phyloP scores from a whole-genome alignment of 75 land plant genomes.

The Cunninghamia lanceolata region DNA sequence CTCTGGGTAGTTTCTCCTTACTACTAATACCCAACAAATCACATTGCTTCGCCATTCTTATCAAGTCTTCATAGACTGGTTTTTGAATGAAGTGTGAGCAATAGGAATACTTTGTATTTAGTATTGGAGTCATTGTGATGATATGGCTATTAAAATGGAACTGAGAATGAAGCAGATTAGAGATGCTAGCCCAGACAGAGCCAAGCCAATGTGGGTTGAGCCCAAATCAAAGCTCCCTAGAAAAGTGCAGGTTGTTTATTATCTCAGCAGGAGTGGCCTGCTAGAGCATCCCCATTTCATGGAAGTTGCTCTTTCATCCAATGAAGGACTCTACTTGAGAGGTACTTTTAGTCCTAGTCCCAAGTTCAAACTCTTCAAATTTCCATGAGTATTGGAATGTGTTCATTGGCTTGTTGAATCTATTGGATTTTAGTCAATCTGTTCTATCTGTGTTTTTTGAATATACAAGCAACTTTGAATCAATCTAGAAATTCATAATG shows the following conservation, averaged over 20 bases:
- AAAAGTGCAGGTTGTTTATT: conserved; percentile 61
- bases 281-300: conserved; percentile 83
- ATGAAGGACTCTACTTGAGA: conserved; percentile 60
- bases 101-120: not conserved
- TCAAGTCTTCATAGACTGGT: not conserved
- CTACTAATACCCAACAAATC: not conserved
- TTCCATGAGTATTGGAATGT: not conserved
- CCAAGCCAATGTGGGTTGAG: conserved; percentile 40
- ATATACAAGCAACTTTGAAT: not conserved
- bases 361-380: not conserved
- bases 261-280: conserved; percentile 62
- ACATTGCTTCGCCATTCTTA: not conserved
- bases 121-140: not conserved
- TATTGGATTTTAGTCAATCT: not conserved
- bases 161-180: conserved; percentile 15
- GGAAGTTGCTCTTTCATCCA: conserved; percentile 52
- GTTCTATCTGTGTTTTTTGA: not conserved
- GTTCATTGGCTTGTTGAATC: not conserved
- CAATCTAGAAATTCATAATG: not conserved
- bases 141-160: conserved; percentile 15
- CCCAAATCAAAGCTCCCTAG: conserved; percentile 22
- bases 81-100: not conserved
- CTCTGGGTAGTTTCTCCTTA: not conserved
- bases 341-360: conserved; percentile 23
- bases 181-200: conserved; percentile 41